These are phyloP conservation scores for Candida suzukii DNA, from an alignment of 805 yeast genomes.

Conservation along the genomic window DNA sequence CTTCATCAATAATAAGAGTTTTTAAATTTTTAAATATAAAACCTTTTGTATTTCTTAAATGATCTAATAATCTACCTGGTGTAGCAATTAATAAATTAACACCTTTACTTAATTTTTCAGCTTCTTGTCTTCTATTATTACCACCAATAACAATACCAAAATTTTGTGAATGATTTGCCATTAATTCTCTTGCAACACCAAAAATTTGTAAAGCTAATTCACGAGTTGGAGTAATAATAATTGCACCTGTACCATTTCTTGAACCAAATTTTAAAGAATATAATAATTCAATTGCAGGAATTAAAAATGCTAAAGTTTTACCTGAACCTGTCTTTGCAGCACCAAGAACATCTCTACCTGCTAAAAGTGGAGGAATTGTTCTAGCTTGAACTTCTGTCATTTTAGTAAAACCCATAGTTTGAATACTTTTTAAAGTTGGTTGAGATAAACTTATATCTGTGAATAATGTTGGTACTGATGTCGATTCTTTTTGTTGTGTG, in stretches of 20 bases:
- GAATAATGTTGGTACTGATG: slow-evolving; percentile 25
- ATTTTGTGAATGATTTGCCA: slow-evolving; percentile 88
- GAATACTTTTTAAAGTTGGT: slow-evolving; percentile 76
- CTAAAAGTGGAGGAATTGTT: slow-evolving; percentile 92
- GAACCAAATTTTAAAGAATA: slow-evolving; percentile 92
- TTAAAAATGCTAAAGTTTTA: slow-evolving; percentile 88
- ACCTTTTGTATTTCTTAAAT: slow-evolving; percentile 90
- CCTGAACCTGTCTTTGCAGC: slow-evolving; percentile 99
- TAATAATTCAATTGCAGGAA: slow-evolving; percentile 92
- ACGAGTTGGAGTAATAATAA: slow-evolving; percentile 94
- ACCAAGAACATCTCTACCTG: slow-evolving; percentile 95
- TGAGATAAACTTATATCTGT: slow-evolving; percentile 61
- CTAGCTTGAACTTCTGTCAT: slow-evolving; percentile 96
- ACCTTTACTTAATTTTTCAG: slow-evolving; percentile 89
- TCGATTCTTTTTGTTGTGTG: not conserved
- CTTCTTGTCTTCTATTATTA: slow-evolving; percentile 95
- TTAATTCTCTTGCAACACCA: slow-evolving; percentile 93
- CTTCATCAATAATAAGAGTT: slow-evolving; percentile 94
- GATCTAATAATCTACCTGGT: slow-evolving; percentile 95
- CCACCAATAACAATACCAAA: slow-evolving; percentile 98
- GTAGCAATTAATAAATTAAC: slow-evolving; percentile 93
- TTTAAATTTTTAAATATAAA: slow-evolving; percentile 91
- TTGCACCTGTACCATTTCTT: slow-evolving; percentile 96
- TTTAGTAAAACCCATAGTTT: slow-evolving; percentile 80
- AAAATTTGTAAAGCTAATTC: slow-evolving; percentile 96